Conservation (phyloP, 148 eudicot species). For the Silene latifolia region DNA sequence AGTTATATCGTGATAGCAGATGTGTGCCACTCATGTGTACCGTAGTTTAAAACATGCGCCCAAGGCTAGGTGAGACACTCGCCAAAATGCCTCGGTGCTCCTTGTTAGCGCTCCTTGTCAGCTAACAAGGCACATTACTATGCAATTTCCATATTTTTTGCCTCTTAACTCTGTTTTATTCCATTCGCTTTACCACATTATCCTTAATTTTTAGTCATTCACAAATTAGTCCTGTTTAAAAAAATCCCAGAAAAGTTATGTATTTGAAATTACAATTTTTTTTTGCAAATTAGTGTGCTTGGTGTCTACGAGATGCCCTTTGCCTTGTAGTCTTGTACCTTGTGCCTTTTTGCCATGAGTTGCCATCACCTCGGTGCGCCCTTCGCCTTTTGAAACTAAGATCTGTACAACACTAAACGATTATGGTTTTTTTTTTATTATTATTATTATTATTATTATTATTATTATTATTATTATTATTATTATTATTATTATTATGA, state of each 20-base stretch:
- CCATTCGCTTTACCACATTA: background rate
- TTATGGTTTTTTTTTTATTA: background rate
- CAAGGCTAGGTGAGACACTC: background rate
- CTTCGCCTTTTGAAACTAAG: background rate
- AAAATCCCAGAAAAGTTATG: background rate
- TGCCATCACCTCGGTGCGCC: background rate
- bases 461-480: background rate
- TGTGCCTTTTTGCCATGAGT: background rate
- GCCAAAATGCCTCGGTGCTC: background rate
- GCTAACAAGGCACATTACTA: background rate
- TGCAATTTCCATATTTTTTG: background rate
- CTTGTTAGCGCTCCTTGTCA: background rate
- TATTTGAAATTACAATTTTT: background rate
- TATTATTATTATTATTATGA: background rate
- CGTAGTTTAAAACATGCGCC: background rate
- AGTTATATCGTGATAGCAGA: background rate
- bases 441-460: background rate
- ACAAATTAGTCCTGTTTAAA: background rate
- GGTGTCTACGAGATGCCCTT: background rate
- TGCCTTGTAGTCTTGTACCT: background rate
- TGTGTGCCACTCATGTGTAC: background rate
- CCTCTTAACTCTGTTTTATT: background rate
- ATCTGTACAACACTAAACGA: background rate
- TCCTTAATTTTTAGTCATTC: background rate
- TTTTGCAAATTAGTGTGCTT: background rate